Base-by-base conservation (phyloP, 2,329 filamentous ascomycete species). In the Lasiodiplodia sp. region DNA sequence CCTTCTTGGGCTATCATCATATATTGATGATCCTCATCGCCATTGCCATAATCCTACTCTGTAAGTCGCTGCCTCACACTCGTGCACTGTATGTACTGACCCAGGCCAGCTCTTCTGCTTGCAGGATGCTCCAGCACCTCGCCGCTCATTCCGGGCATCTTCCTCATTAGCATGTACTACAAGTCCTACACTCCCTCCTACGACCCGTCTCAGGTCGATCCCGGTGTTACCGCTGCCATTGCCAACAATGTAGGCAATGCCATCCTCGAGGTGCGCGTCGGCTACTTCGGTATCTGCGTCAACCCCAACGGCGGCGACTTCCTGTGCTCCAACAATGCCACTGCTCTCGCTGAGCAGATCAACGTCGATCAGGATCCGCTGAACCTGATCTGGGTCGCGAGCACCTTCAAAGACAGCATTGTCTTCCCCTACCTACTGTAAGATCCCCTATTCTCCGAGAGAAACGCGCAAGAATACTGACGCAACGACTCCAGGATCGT, bases 121-220 rank as follows among this genome's bases (percentile, higher is more conserved):
- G 95, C 96, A 76, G 96, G 96, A 75, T 99, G 96, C 82, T 98
- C 96, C 4, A 98, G 95, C 11, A 97, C 95, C 51, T 97, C 95
- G 64, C 96, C 95, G 2, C 85, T 97, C 67, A 97, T 99, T 75
- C 96, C 96, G 31, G 90, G 91, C 78, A 98, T 99, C 81, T 99
- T 97, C 86, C 89, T 99, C 73, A 92, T 99, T 72, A 97, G 94
- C n/a, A 88, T 99, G 76, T 98, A 97, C 88, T 99, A 97, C 84
- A 85, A 97, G 79, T 86, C 88, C 71, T 97, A 97, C 82, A 89
- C 90, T 23, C 92, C 96, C 3, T 85, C 87, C 34, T 95, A 95
- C 73, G 89, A 92, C 74, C 92, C 93, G 5, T 87, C 95, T 11
- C 95, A 98, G 82, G 94, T 97, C 73, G 90, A 97, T 79, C 97